Conservation (phyloP, 306 rosid genomes). For the Hippophae tibetana region DNA sequence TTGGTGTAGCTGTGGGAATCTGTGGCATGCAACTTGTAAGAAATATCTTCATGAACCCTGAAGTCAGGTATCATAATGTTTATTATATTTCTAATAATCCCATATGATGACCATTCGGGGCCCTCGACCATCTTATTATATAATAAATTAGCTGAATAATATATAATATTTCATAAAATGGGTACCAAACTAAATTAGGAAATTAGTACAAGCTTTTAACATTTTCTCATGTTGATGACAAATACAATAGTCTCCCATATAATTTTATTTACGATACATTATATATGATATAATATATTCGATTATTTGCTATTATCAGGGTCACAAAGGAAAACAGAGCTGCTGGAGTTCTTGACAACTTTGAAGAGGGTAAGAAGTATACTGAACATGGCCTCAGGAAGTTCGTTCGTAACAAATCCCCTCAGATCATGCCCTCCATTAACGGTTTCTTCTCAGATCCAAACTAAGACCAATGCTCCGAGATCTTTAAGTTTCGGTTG, state of each 20-base stretch:
- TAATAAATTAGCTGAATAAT: neutral
- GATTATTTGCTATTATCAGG: slow-evolving; percentile 31
- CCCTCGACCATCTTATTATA: neutral
- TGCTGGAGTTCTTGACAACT: slow-evolving; percentile 87
- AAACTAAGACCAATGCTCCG: slow-evolving; percentile 15
- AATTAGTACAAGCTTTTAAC: no score
- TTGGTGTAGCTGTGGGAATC: slow-evolving; percentile 72
- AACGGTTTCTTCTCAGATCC: slow-evolving; percentile 87
- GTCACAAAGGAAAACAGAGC: slow-evolving; percentile 67
- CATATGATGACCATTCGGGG: neutral
- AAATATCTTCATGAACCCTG: slow-evolving; percentile 69
- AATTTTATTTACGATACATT: no score
- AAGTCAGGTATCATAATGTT: slow-evolving; percentile 53
- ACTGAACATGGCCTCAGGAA: slow-evolving; percentile 38
- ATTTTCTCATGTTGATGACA: no score
- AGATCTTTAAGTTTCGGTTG: neutral
- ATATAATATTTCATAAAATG: neutral
- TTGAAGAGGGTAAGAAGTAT: slow-evolving; percentile 39
- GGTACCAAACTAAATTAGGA: no score
- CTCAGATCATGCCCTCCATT: slow-evolving; percentile 84
- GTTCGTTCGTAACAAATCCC: slow-evolving; percentile 46
- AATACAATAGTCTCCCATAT: no score
- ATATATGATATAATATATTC: no score
- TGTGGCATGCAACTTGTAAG: slow-evolving; percentile 81
- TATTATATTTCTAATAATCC: neutral